Percentiles rank a stretch among this genome's conserved stretches.
Evolutionary conservation across 1,284 basidiomycete genomes (phyloP).

Genomic region (Rhodotorula glutinis): DNA sequence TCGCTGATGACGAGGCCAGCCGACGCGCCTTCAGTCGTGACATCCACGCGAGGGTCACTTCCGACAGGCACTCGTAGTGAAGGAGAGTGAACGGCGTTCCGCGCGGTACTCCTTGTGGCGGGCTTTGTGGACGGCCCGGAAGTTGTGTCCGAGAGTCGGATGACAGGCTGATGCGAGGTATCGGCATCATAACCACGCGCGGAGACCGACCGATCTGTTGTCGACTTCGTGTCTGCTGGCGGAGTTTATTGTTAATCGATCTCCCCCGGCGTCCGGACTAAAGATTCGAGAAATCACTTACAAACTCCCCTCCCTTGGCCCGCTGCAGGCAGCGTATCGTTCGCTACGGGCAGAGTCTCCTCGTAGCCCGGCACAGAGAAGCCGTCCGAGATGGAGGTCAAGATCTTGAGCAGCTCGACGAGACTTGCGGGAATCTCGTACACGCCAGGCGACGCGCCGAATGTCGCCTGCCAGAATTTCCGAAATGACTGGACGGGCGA

Average conservation of each 20-base stretch:
- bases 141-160: neutral
- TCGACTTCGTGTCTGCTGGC: neutral
- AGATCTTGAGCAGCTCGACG: slow-evolving; percentile 6
- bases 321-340: neutral
- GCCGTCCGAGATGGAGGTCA: neutral
- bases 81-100: neutral
- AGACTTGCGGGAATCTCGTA: slow-evolving; percentile 3
- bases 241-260: no score
- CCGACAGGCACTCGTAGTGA: slow-evolving; percentile 6
- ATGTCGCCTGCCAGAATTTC: slow-evolving; percentile 22
- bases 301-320: neutral
- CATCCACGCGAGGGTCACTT: no score
- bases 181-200: slow-evolving; percentile 14
- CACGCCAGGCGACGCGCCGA: neutral
- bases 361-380: neutral
- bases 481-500: slow-evolving; percentile 7
- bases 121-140: neutral
- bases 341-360: neutral
- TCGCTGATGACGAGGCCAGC: slow-evolving; percentile 17
- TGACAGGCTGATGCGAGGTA: neutral
- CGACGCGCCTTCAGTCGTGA: no score
- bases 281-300: no score
- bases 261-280: no score
- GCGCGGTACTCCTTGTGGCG: neutral
- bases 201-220: neutral